Evolutionary conservation across 2,329 filamentous ascomycete genomes (phyloP).

Genomic region (Annulohypoxylon truncatum): DNA sequence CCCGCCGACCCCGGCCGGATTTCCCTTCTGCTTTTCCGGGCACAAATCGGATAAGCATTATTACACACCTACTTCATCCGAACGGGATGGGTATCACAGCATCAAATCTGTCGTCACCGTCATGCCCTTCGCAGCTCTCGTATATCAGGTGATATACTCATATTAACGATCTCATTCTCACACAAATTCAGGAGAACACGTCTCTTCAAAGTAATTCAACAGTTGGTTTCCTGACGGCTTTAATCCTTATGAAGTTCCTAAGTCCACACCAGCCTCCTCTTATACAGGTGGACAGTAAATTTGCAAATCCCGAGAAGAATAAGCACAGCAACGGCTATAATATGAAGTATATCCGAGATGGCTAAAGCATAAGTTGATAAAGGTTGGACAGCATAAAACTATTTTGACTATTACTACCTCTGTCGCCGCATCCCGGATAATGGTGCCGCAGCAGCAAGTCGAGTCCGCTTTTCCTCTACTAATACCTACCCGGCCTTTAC

Average conservation of each 20-base stretch:
- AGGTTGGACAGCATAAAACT: not conserved
- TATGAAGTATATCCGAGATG: not conserved
- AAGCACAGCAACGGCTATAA: no score
- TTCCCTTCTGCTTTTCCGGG: not conserved
- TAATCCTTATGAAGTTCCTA: not conserved
- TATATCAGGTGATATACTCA: not conserved
- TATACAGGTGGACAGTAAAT: not conserved
- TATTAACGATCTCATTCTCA: not conserved
- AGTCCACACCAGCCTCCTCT: not conserved
- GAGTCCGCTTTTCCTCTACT: not conserved
- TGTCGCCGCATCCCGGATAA: not conserved
- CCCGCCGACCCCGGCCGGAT: not conserved
- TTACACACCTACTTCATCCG: not conserved
- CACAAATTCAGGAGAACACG: no score
- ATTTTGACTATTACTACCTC: not conserved
- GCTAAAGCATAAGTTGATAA: not conserved
- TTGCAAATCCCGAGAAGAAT: not conserved
- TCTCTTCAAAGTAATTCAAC: not conserved
- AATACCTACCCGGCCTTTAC: constrained; percentile 1
- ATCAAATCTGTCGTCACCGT: not conserved
- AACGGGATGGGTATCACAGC: not conserved
- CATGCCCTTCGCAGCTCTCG: not conserved
- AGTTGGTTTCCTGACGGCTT: not conserved
- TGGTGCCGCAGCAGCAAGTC: not conserved
- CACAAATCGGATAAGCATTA: not conserved